These are phyloP conservation scores for Amylocystis lapponica DNA, from an alignment of 768 basidiomycete species.

Conservation along the genomic window DNA sequence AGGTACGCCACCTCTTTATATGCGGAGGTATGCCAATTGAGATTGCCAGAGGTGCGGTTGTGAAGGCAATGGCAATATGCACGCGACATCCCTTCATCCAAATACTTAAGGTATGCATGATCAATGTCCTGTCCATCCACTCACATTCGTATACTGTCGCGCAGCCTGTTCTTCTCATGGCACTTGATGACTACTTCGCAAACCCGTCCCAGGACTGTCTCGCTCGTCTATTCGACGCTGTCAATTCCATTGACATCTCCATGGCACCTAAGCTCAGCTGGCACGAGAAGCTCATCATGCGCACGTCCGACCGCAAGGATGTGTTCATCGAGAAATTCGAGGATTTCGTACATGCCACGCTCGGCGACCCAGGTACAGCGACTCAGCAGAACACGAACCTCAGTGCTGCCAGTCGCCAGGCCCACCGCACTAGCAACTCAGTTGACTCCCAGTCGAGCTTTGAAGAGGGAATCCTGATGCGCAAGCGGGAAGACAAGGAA, in stretches of 20 bases:
- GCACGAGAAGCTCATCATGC: slow-evolving; percentile 84
- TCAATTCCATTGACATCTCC: slow-evolving; percentile 88
- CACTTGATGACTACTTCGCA: slow-evolving; percentile 91
- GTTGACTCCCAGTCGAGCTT: slow-evolving; percentile 60
- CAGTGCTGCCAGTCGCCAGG: slow-evolving; percentile 2
- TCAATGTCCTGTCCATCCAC: no score
- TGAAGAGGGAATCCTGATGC: slow-evolving; percentile 58
- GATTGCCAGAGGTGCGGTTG: slow-evolving; percentile 72
- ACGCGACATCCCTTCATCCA: slow-evolving; percentile 93
- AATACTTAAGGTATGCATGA: slow-evolving; percentile 78
- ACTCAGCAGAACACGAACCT: slow-evolving; percentile 6
- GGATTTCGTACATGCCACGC: slow-evolving; percentile 17
- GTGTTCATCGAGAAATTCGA: slow-evolving; percentile 84
- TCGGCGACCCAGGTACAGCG: slow-evolving; percentile 15
- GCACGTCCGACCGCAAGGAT: slow-evolving; percentile 86
- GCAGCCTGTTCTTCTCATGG: slow-evolving; percentile 88
- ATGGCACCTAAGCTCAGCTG: slow-evolving; percentile 72
- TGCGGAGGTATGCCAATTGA: not conserved
- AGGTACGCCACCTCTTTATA: slow-evolving; percentile 40
- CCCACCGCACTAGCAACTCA: slow-evolving; percentile 16
- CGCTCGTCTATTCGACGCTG: slow-evolving; percentile 83
- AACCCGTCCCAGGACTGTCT: slow-evolving; percentile 89
- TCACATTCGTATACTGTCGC: no score
- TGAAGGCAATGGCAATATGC: slow-evolving; percentile 92
- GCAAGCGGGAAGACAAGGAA: slow-evolving; percentile 13